Conservation (phyloP, 345 rosid species). For the Lumnitzera littorea region DNA sequence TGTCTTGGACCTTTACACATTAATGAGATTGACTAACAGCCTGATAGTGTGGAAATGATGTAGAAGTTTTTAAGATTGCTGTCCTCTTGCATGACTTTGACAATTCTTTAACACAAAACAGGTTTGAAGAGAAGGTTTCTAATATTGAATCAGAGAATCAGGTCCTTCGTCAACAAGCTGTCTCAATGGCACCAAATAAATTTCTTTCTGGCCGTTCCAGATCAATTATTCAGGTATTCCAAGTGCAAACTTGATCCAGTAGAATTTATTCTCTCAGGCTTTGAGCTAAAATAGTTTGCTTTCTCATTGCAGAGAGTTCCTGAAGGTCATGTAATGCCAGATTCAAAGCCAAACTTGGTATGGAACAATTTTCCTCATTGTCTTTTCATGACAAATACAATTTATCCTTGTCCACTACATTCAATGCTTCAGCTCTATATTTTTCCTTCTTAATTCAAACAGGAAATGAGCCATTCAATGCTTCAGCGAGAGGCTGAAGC, state of each 20-base stretch:
- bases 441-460: slow-evolving; percentile 14
- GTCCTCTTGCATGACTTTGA: too few relatives aligned
- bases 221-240: slow-evolving; percentile 72
- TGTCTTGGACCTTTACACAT: too few relatives aligned
- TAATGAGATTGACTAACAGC: too few relatives aligned
- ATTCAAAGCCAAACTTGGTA: slow-evolving; percentile 51
- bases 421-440: too few relatives aligned
- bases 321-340: slow-evolving; percentile 58
- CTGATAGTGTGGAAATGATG: too few relatives aligned
- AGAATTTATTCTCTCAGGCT: slow-evolving; percentile 47
- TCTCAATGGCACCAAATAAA: slow-evolving; percentile 88
- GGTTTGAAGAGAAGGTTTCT: slow-evolving; percentile 78
- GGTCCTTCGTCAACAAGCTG: slow-evolving; percentile 92
- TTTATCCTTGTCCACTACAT: neutral
- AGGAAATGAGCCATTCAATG: slow-evolving; percentile 75
- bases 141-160: slow-evolving; percentile 86
- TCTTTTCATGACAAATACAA: neutral
- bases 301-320: slow-evolving; percentile 45
- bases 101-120: slow-evolving; percentile 19
- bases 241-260: neutral
- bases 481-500: slow-evolving; percentile 64
- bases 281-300: neutral
- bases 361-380: slow-evolving; percentile 3
- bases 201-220: slow-evolving; percentile 91
- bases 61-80: too few relatives aligned